Evolutionary conservation across 1,284 basidiomycete genomes (phyloP), one percentile per base, ranked within the genome.

Genomic region (Mycosarcoma maydis): DNA sequence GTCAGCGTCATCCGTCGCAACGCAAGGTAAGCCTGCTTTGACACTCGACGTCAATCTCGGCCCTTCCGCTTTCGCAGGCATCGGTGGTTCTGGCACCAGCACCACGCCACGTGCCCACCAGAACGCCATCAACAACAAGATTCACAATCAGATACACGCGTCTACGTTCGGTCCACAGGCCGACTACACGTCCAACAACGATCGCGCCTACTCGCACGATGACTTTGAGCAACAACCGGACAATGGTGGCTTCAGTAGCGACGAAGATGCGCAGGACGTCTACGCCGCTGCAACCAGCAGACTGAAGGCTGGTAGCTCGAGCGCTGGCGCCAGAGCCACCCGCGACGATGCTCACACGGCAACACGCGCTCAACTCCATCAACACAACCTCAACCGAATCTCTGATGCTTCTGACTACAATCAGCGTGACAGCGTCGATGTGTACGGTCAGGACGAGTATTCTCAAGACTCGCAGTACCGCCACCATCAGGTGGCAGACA

Each of bases 1-100:
- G 75, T 66, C 33, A 34, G 33, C 33, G 33, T 16, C 33, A 6
- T 34, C 33, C n/a, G 33, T 34, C 33, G 10, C 33, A 6, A 16
- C 75, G 4, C 71, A 73, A 49, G 68, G 66, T 29, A 66, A 73
- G 47, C 75, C 75, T 0, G 45, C 54, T 17, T 62, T 77, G 55
- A 75, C 75, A 29, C 73, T 77, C 49, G 73, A 77, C 55, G 71
- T 77, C 67, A 73, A 59, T 38, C 43, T 73, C 23, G 73, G 54
- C 26, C 32, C 60, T 16, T 58, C 52, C 20, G 54, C 38, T 36
- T 48, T 59, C 29, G 50, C 39, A 14, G 55, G 50, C 53, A 47
- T 70, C 50, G 67, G 67, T 27, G 61, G 65, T n/a, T 69, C 67
- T 16, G 53, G 66, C 34, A 73, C 71, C 39, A 66, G 60, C 59